Conservation (phyloP, 495 filamentous ascomycete species). For the Penicillium egyptiacum region DNA sequence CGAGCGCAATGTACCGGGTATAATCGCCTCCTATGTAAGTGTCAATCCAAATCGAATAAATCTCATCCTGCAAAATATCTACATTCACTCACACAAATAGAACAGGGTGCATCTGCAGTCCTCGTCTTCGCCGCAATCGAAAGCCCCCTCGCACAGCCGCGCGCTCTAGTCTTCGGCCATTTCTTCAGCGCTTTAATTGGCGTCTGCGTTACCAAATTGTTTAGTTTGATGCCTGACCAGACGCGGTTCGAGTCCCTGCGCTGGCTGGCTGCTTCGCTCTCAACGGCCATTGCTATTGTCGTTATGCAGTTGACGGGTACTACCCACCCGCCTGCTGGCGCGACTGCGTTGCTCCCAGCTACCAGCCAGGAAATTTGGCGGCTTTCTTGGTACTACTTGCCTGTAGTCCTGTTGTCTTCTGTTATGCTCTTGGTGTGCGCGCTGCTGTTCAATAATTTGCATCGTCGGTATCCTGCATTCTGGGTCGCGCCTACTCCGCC, state of each 20-base stretch:
- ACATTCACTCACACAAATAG: conserved; percentile 4
- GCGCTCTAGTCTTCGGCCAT: conserved; percentile 68
- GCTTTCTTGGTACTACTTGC: conserved; percentile 70
- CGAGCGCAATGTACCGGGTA: conserved; percentile 32
- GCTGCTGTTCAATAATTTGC: conserved; percentile 69
- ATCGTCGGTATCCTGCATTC: conserved; percentile 68
- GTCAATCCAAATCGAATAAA: neutral
- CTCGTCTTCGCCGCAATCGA: conserved; percentile 67
- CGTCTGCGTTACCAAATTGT: conserved; percentile 65
- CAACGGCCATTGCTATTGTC: conserved; percentile 62
- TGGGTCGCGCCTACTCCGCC: conserved; percentile 50
- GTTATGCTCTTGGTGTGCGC: conserved; percentile 60
- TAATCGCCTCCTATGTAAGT: conserved; percentile 40
- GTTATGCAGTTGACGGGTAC: conserved; percentile 75
- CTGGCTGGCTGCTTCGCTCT: conserved; percentile 67
- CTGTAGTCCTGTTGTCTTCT: conserved; percentile 62
- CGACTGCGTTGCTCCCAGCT: conserved; percentile 74
- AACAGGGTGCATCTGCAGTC: conserved; percentile 68
- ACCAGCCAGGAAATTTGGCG: conserved; percentile 51
- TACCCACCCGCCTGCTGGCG: conserved; percentile 79
- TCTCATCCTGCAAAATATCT: neutral
- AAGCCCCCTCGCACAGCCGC: conserved; percentile 74
- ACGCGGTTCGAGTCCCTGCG: conserved; percentile 50
- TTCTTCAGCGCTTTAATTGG: conserved; percentile 63
- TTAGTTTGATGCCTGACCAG: conserved; percentile 52